Percentiles rank a stretch among this genome's conserved stretches.
phyloP scores from a whole-genome alignment of 306 rosid species.

The Fagus crenata region DNA sequence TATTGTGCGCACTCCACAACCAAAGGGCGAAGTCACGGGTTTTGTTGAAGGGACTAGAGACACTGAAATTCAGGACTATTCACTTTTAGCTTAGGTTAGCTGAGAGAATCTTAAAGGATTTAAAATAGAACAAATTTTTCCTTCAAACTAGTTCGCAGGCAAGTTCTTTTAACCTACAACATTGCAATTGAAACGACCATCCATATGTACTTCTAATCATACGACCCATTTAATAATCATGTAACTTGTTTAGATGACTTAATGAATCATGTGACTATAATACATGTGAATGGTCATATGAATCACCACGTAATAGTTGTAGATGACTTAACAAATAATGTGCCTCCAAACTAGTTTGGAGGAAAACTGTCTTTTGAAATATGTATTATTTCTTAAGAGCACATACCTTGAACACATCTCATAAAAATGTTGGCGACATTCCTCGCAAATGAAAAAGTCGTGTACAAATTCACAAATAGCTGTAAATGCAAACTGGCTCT shows the following conservation, averaged over 20 bases:
- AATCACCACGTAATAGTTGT: too few relatives aligned
- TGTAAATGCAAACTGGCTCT: conserved; percentile 79
- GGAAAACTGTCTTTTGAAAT: neutral
- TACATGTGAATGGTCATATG: too few relatives aligned
- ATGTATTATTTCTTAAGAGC: neutral
- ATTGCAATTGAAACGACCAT: too few relatives aligned
- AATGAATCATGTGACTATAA: too few relatives aligned
- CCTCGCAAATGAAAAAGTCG: conserved; percentile 94
- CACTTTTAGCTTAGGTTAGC: conserved; percentile 28
- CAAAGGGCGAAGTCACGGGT: conserved; percentile 77
- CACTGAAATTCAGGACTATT: conserved; percentile 42
- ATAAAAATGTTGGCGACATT: conserved; percentile 89
- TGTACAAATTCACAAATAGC: conserved; percentile 80
- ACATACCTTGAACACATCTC: conserved; percentile 79
- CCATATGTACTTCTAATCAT: too few relatives aligned
- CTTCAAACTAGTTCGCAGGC: too few relatives aligned
- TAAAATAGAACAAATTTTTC: neutral
- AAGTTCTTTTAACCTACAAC: too few relatives aligned
- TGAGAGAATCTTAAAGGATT: conserved; percentile 18
- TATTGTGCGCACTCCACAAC: conserved; percentile 87
- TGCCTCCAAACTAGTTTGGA: too few relatives aligned
- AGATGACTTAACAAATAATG: too few relatives aligned
- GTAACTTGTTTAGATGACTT: too few relatives aligned
- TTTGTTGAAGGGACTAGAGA: conserved; percentile 74
- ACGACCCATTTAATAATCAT: too few relatives aligned